Base-by-base conservation (phyloP, 306 rosid species). In the Trifolium dubium region DNA sequence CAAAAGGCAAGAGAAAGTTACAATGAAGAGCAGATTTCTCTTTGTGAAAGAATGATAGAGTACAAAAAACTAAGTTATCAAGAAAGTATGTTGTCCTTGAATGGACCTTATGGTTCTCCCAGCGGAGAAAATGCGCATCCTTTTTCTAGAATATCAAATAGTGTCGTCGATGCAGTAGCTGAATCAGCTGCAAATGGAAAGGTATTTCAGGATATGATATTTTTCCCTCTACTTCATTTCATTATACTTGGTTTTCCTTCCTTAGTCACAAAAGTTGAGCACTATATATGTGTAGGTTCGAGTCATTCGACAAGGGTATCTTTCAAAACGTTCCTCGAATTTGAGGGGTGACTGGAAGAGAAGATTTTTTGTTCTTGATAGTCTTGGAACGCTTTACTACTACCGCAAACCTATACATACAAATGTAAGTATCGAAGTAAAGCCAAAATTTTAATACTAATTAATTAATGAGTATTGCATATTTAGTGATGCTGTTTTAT, bases 281-380 rank as follows among this genome's bases (percentile, higher is more conserved):
- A 72, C 56, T 56, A 43, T 43, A 46, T 60, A 59, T 41, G 49
- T 71, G 80, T 77, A 91, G 95, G 84, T 91, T 70, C 92, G 83
- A 83, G 83, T 85, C 65, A 82, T 91, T 83, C 77, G 95, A 46
- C 92, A 89, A 87, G 97, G 97, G 10, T 91, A 81, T 87, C 92
- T 91, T 34, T 89, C 92, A 43, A 91, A 91, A 62, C 91, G 95
- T 49, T 91, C 97, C 44, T 84, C 92, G 79, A 89, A 81, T 69
- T 83, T 91, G 72, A 89, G 97, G 80, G 97, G 77, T 69, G 95
- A 83, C 70, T 91, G 97, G 97, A 91, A 91, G 80, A 87, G 92
- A 84, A 84, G 94, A 82, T 87, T 77, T 80, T 91, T 91, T 79
- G 85, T 91, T 81, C 92, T 91, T 69, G 97, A 91, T 75, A 91